Percentiles rank a stretch among this genome's conserved stretches.
phyloP scores from a whole-genome alignment of 2,329 filamentous ascomycete species.

The Fusarium nematophilum region DNA sequence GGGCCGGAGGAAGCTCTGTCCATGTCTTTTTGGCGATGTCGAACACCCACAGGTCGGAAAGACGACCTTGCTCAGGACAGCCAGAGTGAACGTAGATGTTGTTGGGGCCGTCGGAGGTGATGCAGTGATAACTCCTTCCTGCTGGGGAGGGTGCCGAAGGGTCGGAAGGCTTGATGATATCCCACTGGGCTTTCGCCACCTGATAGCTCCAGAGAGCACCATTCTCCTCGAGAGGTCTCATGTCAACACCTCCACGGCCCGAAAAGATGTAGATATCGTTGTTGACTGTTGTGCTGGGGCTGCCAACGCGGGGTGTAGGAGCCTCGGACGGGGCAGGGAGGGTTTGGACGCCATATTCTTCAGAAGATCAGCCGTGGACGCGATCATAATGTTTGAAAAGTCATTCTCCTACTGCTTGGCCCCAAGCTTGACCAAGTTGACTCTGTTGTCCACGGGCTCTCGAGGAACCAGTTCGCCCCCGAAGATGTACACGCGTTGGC shows the following conservation, averaged over 20 bases:
- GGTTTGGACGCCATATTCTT: slow-evolving; percentile 24
- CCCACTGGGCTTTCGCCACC: slow-evolving; percentile 53
- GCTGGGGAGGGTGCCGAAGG: slow-evolving; percentile 53
- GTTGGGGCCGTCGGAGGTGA: slow-evolving; percentile 51
- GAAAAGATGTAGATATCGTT: slow-evolving; percentile 69
- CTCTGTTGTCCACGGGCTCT: slow-evolving; percentile 61
- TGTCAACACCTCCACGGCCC: slow-evolving; percentile 68
- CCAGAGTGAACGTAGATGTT: slow-evolving; percentile 71
- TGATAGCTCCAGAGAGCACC: slow-evolving; percentile 69
- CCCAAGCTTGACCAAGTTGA: slow-evolving; percentile 54
- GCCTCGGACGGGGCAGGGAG: slow-evolving; percentile 37
- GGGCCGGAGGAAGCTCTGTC: slow-evolving; percentile 64
- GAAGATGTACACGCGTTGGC: slow-evolving; percentile 57
- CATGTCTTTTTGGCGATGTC: slow-evolving; percentile 58
- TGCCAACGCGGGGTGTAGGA: slow-evolving; percentile 67
- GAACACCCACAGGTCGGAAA: slow-evolving; percentile 72
- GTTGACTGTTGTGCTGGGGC: slow-evolving; percentile 58
- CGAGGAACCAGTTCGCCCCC: slow-evolving; percentile 64
- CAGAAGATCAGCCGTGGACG: too few relatives aligned
- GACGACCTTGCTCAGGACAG: slow-evolving; percentile 66
- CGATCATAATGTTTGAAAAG: not conserved
- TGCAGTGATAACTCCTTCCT: slow-evolving; percentile 67
- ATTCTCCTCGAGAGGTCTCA: slow-evolving; percentile 69
- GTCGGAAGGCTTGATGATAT: slow-evolving; percentile 52
- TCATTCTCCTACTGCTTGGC: not conserved